A percentile compares a stretch with the other conserved stretches of the same genome.
These are phyloP conservation scores for Suhomyces vadensis DNA, from an alignment of 805 yeast genomes.

Conservation along the genomic window DNA sequence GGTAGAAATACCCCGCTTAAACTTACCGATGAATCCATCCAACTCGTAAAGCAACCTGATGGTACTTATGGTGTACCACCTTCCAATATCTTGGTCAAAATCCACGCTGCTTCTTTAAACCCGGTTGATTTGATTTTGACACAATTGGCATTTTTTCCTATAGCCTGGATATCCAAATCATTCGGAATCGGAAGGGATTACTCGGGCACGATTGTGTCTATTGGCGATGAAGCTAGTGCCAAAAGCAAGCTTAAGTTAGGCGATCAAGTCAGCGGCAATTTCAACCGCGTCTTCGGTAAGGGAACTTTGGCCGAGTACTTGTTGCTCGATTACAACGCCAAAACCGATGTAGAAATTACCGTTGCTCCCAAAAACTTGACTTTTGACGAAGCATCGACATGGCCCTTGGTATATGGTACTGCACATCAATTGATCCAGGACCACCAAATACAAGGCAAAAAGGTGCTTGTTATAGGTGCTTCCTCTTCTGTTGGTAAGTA, in stretches of 20 bases:
- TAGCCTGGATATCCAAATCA: constrained; percentile 11
- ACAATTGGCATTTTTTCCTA: constrained; percentile 13
- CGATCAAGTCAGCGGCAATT: constrained; percentile 32
- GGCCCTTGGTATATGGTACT: constrained; percentile 65
- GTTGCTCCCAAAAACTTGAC: constrained; percentile 47
- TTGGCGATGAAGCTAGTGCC: constrained; percentile 27
- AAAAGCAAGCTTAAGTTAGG: constrained; percentile 23
- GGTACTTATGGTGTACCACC: constrained; percentile 17
- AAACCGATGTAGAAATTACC: constrained; percentile 39
- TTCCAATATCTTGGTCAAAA: constrained; percentile 29
- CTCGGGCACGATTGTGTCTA: constrained; percentile 33
- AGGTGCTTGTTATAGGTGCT: constrained; percentile 69
- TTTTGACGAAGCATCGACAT: constrained; percentile 61
- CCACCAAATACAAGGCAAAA: constrained; percentile 40
- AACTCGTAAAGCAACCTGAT: constrained; percentile 12
- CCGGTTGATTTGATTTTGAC: constrained; percentile 33
- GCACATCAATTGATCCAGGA: constrained; percentile 47
- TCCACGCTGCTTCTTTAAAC: constrained; percentile 34
- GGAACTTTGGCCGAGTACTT: constrained; percentile 54
- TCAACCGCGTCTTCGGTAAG: constrained; percentile 15
- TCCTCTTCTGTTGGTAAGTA: constrained; percentile 67
- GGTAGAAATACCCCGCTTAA: constrained; percentile 15
- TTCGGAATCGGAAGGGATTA: constrained; percentile 35
- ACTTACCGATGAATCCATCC: constrained; percentile 11
- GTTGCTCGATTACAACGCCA: constrained; percentile 34